Evolutionary conservation across 331 rosid species (phyloP).

Genomic region (Stylosanthes scabra): DNA sequence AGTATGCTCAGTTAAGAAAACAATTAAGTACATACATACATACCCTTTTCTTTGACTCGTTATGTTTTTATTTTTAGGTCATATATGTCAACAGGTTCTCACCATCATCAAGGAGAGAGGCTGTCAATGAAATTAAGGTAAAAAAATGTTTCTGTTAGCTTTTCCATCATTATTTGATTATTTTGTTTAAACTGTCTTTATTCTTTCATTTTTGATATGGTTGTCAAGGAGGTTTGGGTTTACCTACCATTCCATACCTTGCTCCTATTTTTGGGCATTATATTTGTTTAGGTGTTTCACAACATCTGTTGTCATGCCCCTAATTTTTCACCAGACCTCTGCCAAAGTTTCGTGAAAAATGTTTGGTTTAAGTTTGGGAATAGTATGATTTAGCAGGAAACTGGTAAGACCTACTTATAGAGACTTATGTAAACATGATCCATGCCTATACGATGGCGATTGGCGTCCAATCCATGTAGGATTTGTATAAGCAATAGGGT

Average conservation of each 20-base stretch:
- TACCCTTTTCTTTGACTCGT: conserved; percentile 23
- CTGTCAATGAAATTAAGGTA: conserved; percentile 95
- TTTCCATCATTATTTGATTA: conserved; percentile 39
- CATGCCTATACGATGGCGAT: too few relatives aligned
- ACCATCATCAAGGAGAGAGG: conserved; percentile 78
- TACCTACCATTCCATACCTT: conserved; percentile 4
- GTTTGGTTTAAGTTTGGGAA: conserved; percentile 23
- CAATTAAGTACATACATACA: not conserved
- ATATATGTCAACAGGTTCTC: conserved; percentile 86
- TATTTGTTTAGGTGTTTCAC: conserved; percentile 1
- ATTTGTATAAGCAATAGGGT: conserved; percentile 7
- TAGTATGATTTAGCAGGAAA: conserved; percentile 11
- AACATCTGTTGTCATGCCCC: not conserved
- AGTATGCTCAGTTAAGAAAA: conserved; percentile 16
- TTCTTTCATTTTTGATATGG: conserved; percentile 28
- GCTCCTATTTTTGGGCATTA: not conserved
- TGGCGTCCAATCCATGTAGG: not conserved
- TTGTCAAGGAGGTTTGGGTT: conserved; percentile 23
- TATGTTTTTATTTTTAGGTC: conserved; percentile 71
- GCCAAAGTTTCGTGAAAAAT: conserved; percentile 13
- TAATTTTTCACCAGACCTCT: conserved; percentile 25
- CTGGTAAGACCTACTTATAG: not conserved
- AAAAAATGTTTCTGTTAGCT: conserved; percentile 55
- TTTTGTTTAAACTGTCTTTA: conserved; percentile 7
- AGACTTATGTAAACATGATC: too few relatives aligned